Conservation (phyloP, 1,284 basidiomycete genomes). For the Leccinum variabile region DNA sequence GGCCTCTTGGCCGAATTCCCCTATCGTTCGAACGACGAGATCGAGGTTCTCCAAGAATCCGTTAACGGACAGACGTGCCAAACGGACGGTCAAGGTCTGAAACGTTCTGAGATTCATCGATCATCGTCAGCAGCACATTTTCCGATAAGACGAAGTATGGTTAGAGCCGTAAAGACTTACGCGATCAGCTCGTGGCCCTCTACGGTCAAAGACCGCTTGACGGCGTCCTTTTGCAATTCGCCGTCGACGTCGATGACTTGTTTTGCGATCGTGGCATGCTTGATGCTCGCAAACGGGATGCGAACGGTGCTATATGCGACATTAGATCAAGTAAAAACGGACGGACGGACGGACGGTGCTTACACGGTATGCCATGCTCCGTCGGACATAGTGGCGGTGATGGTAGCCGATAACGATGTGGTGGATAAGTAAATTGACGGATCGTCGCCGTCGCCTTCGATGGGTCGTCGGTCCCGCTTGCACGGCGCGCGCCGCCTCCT, state of each 20-base stretch:
- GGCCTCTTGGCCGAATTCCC: conserved; percentile 70
- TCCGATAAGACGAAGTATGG: not conserved
- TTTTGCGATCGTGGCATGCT: conserved; percentile 78
- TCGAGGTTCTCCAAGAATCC: conserved; percentile 87
- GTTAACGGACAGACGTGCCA: conserved; percentile 81
- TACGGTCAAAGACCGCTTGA: conserved; percentile 66
- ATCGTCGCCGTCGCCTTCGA: not conserved
- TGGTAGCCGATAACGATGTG: not conserved
- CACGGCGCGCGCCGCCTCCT: too few relatives aligned
- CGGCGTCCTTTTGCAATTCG: conserved; percentile 78
- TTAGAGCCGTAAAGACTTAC: conserved; percentile 44
- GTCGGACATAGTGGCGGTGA: conserved; percentile 28
- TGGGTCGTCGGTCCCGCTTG: not conserved
- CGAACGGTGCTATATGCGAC: conserved; percentile 57
- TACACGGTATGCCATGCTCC: conserved; percentile 35
- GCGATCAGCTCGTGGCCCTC: conserved; percentile 68
- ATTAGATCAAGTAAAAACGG: conserved; percentile 3
- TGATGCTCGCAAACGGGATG: conserved; percentile 71
- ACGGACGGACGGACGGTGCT: conserved; percentile 3
- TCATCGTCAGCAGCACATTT: conserved; percentile 9
- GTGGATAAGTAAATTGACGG: not conserved
- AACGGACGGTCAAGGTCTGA: conserved; percentile 73
- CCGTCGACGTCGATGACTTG: conserved; percentile 82
- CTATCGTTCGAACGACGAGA: conserved; percentile 79
- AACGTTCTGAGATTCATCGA: conserved; percentile 52